Percentiles rank a stretch among this genome's conserved stretches.
Conservation (phyloP, 768 basidiomycete genomes). For the Myochromella boudieri region DNA sequence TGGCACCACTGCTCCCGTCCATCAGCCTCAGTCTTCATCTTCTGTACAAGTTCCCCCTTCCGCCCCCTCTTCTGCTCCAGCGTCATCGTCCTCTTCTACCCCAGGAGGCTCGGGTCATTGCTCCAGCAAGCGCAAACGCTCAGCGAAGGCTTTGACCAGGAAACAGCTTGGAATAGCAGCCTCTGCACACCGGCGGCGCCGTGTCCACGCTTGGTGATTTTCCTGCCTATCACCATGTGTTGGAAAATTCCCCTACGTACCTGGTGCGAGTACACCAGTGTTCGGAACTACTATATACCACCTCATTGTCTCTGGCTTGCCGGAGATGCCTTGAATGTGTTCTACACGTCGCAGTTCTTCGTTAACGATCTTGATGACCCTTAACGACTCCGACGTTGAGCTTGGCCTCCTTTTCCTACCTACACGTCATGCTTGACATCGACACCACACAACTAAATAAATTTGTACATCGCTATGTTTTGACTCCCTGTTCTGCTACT, state of each 20-base stretch:
- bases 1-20: not conserved
- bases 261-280: no score
- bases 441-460: no score
- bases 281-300: not conserved
- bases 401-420: constrained; percentile 2
- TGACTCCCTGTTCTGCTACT: not conserved
- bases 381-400: constrained; percentile 4
- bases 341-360: constrained; percentile 2
- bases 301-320: constrained; percentile 3
- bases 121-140: constrained; percentile 2
- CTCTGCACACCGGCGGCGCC: constrained; percentile 5
- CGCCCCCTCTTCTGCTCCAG: not conserved
- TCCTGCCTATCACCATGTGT: not conserved
- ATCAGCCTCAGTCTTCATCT: not conserved
- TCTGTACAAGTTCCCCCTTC: not conserved
- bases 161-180: not conserved
- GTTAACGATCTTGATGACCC: constrained; percentile 13
- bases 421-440: not conserved
- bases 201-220: constrained; percentile 2
- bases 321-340: not conserved
- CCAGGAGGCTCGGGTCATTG: constrained; percentile 4
- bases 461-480: not conserved
- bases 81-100: not conserved
- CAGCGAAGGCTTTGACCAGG: not conserved
- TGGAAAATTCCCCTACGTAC: no score